phyloP scores from a whole-genome alignment of 441 rosid genomes.

The Populus trichocarpa region DNA sequence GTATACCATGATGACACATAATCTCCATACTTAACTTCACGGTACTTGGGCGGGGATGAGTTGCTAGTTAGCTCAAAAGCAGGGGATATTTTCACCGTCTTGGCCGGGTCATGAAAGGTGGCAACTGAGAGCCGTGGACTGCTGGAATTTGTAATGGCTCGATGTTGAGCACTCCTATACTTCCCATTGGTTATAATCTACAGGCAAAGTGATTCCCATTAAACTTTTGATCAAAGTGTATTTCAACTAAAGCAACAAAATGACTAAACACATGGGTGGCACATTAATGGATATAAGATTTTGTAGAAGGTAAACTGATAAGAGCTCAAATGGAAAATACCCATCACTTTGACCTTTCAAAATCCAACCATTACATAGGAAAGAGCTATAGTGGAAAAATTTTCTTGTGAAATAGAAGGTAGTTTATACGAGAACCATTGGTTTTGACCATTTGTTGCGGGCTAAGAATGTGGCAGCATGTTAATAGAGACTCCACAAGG shows the following conservation, averaged over 20 bases:
- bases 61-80: slow-evolving; percentile 42
- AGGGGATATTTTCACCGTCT: slow-evolving; percentile 58
- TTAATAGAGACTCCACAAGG: not conserved
- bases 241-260: not conserved
- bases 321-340: not conserved
- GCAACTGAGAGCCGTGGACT: slow-evolving; percentile 72
- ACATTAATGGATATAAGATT: not conserved
- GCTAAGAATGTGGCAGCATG: not conserved
- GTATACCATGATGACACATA: slow-evolving; percentile 80
- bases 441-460: not conserved
- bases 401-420: not conserved
- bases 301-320: not conserved
- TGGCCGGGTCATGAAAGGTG: slow-evolving; percentile 85
- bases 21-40: slow-evolving; percentile 53
- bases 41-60: slow-evolving; percentile 40
- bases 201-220: slow-evolving; percentile 14
- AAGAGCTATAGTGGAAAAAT: not conserved
- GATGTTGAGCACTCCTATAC: slow-evolving; percentile 66
- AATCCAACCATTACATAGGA: not conserved
- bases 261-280: not conserved
- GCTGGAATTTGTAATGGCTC: slow-evolving; percentile 62
- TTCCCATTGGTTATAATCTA: slow-evolving; percentile 82
- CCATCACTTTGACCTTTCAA: not conserved
- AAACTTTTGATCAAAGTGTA: not conserved
- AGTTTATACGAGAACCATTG: not conserved